A percentile compares a stretch with the other conserved stretches of the same genome.
These are phyloP conservation scores for Musa itinerans DNA, from an alignment of 176 grass and related monocot genomes.

Conservation along the genomic window DNA sequence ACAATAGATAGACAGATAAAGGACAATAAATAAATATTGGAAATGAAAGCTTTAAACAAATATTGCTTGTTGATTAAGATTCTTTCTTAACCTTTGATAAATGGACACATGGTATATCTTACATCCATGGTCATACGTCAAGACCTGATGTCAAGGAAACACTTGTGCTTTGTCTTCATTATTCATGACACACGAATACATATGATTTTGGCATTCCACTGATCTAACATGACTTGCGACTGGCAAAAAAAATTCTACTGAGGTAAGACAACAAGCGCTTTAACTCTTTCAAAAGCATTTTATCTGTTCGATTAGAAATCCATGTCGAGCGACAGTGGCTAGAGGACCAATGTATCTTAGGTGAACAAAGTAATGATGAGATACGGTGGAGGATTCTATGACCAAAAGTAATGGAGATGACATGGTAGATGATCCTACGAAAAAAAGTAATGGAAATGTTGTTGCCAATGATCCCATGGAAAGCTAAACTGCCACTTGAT, in stretches of 20 bases:
- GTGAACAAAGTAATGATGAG: too few relatives aligned
- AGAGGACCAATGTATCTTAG: too few relatives aligned
- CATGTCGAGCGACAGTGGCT: too few relatives aligned
- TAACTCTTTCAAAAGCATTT: too few relatives aligned
- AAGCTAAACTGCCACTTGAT: too few relatives aligned
- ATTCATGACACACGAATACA: neutral
- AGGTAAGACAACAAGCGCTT: too few relatives aligned
- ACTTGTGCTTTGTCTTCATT: neutral
- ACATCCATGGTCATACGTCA: neutral
- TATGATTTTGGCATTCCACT: neutral
- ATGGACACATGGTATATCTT: neutral
- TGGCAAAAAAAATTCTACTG: neutral
- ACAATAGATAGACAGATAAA: constrained; percentile 11
- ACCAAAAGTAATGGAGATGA: too few relatives aligned
- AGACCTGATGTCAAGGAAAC: neutral
- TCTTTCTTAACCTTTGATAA: neutral
- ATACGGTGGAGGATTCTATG: too few relatives aligned
- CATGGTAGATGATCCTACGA: too few relatives aligned
- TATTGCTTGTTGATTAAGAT: neutral
- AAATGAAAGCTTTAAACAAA: neutral
- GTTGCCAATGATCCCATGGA: too few relatives aligned
- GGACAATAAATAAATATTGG: neutral
- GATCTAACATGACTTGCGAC: neutral
- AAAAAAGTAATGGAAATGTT: too few relatives aligned
- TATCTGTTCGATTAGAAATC: too few relatives aligned